phyloP scores from a whole-genome alignment of 129 eudicot genomes.

The Daucus carota region DNA sequence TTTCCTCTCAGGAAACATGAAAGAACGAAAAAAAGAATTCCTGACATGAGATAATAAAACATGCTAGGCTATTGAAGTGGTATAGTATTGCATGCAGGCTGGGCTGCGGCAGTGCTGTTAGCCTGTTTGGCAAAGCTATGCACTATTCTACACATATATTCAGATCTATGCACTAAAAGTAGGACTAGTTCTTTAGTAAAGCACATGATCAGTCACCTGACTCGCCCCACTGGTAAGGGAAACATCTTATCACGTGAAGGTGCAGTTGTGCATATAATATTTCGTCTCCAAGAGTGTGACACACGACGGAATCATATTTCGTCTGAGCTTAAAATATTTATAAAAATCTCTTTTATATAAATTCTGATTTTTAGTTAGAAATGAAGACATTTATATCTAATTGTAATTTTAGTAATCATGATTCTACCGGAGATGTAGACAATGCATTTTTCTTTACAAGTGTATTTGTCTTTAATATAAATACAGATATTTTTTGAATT shows the following conservation, averaged over 20 bases:
- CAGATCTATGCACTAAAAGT: neutral
- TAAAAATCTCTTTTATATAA: too few species aligned
- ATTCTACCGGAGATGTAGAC: too few species aligned
- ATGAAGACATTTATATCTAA: too few species aligned
- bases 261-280: slow-evolving; percentile 32
- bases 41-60: slow-evolving; percentile 9
- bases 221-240: slow-evolving; percentile 53
- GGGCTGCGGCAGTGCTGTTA: neutral
- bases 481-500: too few species aligned
- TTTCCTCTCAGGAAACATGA: slow-evolving; percentile 13
- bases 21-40: slow-evolving; percentile 17
- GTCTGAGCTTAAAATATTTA: too few species aligned
- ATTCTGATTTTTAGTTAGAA: too few species aligned
- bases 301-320: too few species aligned
- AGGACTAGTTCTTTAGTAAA: neutral
- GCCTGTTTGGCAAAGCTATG: neutral
- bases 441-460: too few species aligned
- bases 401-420: too few species aligned
- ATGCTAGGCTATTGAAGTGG: slow-evolving; percentile 15
- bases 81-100: neutral
- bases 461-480: too few species aligned
- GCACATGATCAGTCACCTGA: slow-evolving; percentile 55
- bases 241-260: slow-evolving; percentile 44
- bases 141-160: neutral
- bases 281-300: too few species aligned